A percentile compares a stretch with the other conserved stretches of the same genome.
Conservation (phyloP, 768 basidiomycete genomes). For the Leccinum variicolor region DNA sequence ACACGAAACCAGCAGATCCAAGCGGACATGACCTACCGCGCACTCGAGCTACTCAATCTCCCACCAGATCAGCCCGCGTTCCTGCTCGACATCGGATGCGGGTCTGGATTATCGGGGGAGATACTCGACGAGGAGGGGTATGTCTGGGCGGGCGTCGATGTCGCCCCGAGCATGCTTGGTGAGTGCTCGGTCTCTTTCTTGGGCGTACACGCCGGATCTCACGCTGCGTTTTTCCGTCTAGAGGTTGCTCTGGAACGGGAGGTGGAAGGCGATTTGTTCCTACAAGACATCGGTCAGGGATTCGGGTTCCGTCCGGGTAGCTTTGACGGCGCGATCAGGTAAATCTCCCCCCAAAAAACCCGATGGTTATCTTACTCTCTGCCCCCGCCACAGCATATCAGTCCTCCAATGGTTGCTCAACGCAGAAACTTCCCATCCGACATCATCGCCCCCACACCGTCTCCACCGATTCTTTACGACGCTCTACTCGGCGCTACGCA, state of each 20-base stretch:
- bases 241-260: conserved; percentile 96
- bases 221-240: neutral
- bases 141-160: conserved; percentile 90
- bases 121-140: conserved; percentile 94
- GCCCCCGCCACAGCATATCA: conserved; percentile 66
- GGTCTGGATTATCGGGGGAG: conserved; percentile 94
- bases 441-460: conserved; percentile 85
- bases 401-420: conserved; percentile 99
- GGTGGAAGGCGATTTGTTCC: conserved; percentile 92
- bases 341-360: neutral
- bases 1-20: conserved; percentile 96
- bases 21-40: conserved; percentile 95
- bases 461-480: conserved; percentile 90
- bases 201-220: neutral
- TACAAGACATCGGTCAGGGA: conserved; percentile 98
- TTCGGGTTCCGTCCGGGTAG: conserved; percentile 95
- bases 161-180: conserved; percentile 97
- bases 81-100: conserved; percentile 94
- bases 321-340: conserved; percentile 98
- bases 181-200: conserved; percentile 27
- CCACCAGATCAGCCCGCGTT: conserved; percentile 78
- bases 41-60: conserved; percentile 84
- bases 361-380: neutral
- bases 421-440: conserved; percentile 88
- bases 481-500: conserved; percentile 79